These are phyloP conservation scores for Ascosphaera aggregata DNA, from an alignment of 2,329 filamentous ascomycete species.

Conservation along the genomic window DNA sequence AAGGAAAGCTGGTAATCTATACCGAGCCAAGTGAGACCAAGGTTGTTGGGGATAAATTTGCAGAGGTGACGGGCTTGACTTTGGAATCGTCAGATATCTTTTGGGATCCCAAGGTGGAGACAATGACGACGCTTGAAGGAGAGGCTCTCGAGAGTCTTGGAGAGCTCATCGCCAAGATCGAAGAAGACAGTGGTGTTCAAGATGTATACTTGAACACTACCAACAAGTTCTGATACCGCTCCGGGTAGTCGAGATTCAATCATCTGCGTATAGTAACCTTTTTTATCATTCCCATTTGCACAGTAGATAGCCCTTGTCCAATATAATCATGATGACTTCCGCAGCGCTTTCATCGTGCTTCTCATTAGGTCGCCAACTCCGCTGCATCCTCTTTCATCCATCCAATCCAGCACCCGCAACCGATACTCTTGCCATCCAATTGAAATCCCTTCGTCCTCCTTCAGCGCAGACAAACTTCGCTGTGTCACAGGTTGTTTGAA, in stretches of 20 bases:
- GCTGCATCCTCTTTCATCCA: slow-evolving; percentile 38
- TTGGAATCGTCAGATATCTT: slow-evolving; percentile 59
- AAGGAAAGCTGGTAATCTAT: slow-evolving; percentile 48
- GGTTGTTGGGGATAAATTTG: slow-evolving; percentile 39
- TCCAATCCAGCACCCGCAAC: slow-evolving; percentile 42
- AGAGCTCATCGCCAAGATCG: slow-evolving; percentile 27
- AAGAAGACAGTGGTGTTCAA: slow-evolving; percentile 50
- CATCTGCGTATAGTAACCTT: no score
- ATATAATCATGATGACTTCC: slow-evolving; percentile 17
- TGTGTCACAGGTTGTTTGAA: slow-evolving; percentile 37
- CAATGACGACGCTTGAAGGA: slow-evolving; percentile 38
- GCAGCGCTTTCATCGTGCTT: slow-evolving; percentile 57
- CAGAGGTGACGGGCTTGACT: slow-evolving; percentile 37
- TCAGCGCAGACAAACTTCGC: slow-evolving; percentile 37
- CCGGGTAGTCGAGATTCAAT: no score
- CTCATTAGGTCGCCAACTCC: slow-evolving; percentile 54
- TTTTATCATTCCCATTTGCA: no score
- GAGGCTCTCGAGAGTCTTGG: slow-evolving; percentile 25
- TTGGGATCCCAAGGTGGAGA: slow-evolving; percentile 66
- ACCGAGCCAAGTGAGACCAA: slow-evolving; percentile 44
- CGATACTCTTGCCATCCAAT: slow-evolving; percentile 54
- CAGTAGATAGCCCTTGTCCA: no score
- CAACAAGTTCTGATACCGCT: slow-evolving; percentile 8
- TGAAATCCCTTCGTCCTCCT: slow-evolving; percentile 38
- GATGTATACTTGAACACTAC: slow-evolving; percentile 50